Evolutionary conservation across 1,284 basidiomycete species (phyloP), one percentile per base, ranked within the genome.

Genomic region (Pseudozyma thailandica): DNA sequence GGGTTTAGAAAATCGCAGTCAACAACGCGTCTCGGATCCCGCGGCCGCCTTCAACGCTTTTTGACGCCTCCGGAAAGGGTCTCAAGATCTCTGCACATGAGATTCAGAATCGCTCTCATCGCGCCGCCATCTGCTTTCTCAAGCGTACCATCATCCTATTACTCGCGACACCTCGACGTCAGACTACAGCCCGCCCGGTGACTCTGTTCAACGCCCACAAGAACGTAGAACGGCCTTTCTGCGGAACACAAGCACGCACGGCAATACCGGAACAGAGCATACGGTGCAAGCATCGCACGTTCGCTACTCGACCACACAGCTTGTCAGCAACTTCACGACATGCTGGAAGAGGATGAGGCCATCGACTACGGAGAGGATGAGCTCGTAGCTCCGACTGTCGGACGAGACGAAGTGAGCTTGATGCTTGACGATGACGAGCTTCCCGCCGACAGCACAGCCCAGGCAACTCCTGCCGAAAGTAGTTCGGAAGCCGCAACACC

Each of bases 311-410:
- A 26, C 35, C 21, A 9, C 10, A n/a, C 2, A 12, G 12, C 20
- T 25, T 4, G 10, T 31, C 21, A 9, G 15, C 21, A 38, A 15
- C n/a, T 12, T 35, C 33, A 35, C 10, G 15, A 30, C 4, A 72
- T 72, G 70, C 43, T 72, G 13, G 62, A 66, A 20, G 70, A 68
- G n/a, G 69, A 72, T 23, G 70, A 72, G 42, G 59, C 60, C 18
- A 41, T 72, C 56, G 70, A 72, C 33, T 72, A 72, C 31, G 64
- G 60, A 33, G 70, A 72, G 41, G 70, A 72, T 3, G 70, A 72
- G 38, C 55, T 66, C 18, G 33, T 21, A 21, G 50, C 41, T 30
- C 59, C 65, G 12, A 41, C 43, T 31, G 37, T 23, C 6, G 52
- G 10, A 9, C 59, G 56, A 41, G 66, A 70, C 27, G 66, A 70